These are phyloP conservation scores for Lyophyllum atratum DNA, from an alignment of 768 basidiomycete species.

Conservation along the genomic window DNA sequence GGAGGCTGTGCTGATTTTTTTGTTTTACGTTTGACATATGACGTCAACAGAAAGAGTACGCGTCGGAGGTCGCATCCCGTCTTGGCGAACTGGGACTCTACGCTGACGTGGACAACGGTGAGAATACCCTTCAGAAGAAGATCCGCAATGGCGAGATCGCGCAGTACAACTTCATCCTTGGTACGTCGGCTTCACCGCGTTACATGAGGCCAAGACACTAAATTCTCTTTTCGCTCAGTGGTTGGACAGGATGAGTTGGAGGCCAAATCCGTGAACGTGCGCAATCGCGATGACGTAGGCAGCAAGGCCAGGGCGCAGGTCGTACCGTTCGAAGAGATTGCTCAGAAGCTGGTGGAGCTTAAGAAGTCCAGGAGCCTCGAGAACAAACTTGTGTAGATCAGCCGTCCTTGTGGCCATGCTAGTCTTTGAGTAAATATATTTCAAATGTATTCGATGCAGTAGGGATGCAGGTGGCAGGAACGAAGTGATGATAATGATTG, in stretches of 20 bases:
- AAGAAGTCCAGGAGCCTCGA: slow-evolving; percentile 53
- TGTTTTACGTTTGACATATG: background rate
- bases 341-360: slow-evolving; percentile 68
- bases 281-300: slow-evolving; percentile 93
- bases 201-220: background rate
- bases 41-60: slow-evolving; percentile 78
- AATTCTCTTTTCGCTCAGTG: slow-evolving; percentile 47
- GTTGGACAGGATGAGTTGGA: slow-evolving; percentile 94
- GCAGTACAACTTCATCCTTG: slow-evolving; percentile 97
- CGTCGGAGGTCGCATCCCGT: slow-evolving; percentile 72
- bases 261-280: slow-evolving; percentile 85
- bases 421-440: background rate
- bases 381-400: slow-evolving; percentile 40
- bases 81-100: slow-evolving; percentile 74
- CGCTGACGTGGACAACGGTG: slow-evolving; percentile 90
- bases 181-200: slow-evolving; percentile 42
- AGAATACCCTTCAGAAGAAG: slow-evolving; percentile 94
- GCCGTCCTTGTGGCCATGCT: background rate
- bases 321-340: slow-evolving; percentile 68
- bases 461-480: background rate
- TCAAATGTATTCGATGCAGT: background rate
- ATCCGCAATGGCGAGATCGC: slow-evolving; percentile 96
- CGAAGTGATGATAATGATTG: background rate
- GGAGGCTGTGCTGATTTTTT: slow-evolving; percentile 15
- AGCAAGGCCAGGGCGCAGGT: slow-evolving; percentile 81